These are phyloP conservation scores for Cercospora sojina DNA, from an alignment of 2,329 filamentous ascomycete genomes.

Conservation along the genomic window DNA sequence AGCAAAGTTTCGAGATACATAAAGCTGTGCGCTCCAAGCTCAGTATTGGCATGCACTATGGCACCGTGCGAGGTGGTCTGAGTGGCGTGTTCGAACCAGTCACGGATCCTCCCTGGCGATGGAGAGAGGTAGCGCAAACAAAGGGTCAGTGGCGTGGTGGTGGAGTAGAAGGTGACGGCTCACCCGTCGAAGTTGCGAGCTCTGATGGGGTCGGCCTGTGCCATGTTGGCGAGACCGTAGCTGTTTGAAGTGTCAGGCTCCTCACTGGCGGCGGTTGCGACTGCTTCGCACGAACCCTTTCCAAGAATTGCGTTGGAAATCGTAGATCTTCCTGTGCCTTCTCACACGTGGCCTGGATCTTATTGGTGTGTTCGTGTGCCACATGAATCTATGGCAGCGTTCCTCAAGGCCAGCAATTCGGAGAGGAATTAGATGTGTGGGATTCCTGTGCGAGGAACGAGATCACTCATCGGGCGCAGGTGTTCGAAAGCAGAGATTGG, in stretches of 20 bases:
- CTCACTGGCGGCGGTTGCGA: neutral
- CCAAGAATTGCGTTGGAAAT: neutral
- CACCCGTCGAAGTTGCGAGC: conserved; percentile 39
- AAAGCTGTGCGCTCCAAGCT: conserved; percentile 48
- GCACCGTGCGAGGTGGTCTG: conserved; percentile 49
- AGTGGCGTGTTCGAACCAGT: conserved; percentile 52
- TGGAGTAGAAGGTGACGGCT: conserved; percentile 33
- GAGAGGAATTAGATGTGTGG: neutral
- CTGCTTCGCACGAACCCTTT: neutral
- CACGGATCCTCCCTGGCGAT: conserved; percentile 48
- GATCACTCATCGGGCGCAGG: neutral
- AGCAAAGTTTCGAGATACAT: conserved; percentile 51
- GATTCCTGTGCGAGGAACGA: neutral
- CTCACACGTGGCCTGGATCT: neutral
- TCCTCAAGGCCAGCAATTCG: neutral
- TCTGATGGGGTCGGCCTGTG: conserved; percentile 41
- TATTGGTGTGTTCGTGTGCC: neutral
- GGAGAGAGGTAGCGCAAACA: conserved; percentile 47
- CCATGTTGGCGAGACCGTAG: conserved; percentile 51
- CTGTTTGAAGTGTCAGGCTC: conserved; percentile 33
- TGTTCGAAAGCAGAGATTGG: neutral
- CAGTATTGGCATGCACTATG: conserved; percentile 55
- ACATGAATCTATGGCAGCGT: neutral
- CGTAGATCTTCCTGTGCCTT: neutral
- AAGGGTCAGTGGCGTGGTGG: conserved; percentile 39